Conservation (phyloP, 371 early-diverging fungal genomes). For the Choanephora cucurbitarum region DNA sequence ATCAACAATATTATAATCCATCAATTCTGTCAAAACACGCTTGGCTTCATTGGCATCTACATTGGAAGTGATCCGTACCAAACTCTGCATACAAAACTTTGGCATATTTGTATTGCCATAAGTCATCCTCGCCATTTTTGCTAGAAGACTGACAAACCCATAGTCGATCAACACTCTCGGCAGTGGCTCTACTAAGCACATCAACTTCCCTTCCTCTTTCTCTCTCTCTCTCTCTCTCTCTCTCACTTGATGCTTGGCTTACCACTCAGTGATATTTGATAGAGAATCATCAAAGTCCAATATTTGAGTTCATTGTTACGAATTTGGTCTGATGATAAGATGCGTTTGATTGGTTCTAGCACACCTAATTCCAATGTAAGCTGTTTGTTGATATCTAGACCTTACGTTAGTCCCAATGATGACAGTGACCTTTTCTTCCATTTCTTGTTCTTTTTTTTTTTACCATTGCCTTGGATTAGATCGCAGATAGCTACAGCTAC, state of each 20-base stretch:
- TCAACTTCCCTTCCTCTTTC: not conserved
- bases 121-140: constrained; percentile 69
- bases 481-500: constrained; percentile 74
- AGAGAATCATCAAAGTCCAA: constrained; percentile 78
- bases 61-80: constrained; percentile 74
- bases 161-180: constrained; percentile 59
- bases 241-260: not conserved
- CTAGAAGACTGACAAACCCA: constrained; percentile 65
- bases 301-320: constrained; percentile 79
- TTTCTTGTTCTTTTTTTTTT: not conserved
- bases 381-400: constrained; percentile 54
- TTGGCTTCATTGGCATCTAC: constrained; percentile 53
- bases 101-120: constrained; percentile 86
- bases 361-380: constrained; percentile 63
- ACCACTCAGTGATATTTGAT: constrained; percentile 74
- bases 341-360: constrained; percentile 59
- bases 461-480: constrained; percentile 68
- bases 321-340: constrained; percentile 55
- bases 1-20: constrained; percentile 67
- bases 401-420: not conserved
- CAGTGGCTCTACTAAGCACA: constrained; percentile 51
- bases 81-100: constrained; percentile 77
- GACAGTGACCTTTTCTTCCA: not conserved
- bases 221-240: not conserved
- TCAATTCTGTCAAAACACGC: constrained; percentile 52